Percentiles rank a stretch among this genome's conserved stretches.
Evolutionary conservation across 345 rosid species (phyloP).

Genomic region (Populus deltoides): DNA sequence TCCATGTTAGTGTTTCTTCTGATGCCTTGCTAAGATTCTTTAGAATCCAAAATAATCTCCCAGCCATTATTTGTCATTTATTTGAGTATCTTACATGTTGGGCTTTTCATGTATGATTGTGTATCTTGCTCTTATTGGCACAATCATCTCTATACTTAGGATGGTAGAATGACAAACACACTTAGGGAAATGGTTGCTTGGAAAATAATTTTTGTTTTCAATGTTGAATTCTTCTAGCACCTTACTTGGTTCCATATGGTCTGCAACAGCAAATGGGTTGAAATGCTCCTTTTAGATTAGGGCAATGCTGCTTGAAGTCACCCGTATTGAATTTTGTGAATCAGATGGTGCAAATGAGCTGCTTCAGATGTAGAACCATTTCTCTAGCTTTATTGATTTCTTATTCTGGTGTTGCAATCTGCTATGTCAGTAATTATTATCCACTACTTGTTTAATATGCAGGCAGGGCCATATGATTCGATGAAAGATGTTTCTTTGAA

Average conservation of each 20-base stretch:
- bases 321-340: not conserved
- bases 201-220: not conserved
- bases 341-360: not conserved
- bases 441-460: conserved; percentile 23
- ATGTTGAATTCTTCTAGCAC: not conserved
- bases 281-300: not conserved
- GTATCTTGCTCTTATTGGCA: too few species aligned
- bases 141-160: not conserved
- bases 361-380: not conserved
- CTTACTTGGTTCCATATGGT: not conserved
- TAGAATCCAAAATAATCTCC: not conserved
- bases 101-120: not conserved
- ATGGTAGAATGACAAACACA: not conserved
- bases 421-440: not conserved
- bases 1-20: conserved; percentile 47
- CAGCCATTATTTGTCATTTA: not conserved
- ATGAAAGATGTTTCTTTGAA: conserved; percentile 78
- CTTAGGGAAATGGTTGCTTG: not conserved
- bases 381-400: not conserved
- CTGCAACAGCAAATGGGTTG: not conserved
- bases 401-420: not conserved
- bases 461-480: conserved; percentile 92
- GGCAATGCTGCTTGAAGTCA: not conserved
- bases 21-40: conserved; percentile 7
- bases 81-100: not conserved